Evolutionary conservation across 1,284 basidiomycete genomes (phyloP).

Genomic region (Rhodotorula sp.): DNA sequence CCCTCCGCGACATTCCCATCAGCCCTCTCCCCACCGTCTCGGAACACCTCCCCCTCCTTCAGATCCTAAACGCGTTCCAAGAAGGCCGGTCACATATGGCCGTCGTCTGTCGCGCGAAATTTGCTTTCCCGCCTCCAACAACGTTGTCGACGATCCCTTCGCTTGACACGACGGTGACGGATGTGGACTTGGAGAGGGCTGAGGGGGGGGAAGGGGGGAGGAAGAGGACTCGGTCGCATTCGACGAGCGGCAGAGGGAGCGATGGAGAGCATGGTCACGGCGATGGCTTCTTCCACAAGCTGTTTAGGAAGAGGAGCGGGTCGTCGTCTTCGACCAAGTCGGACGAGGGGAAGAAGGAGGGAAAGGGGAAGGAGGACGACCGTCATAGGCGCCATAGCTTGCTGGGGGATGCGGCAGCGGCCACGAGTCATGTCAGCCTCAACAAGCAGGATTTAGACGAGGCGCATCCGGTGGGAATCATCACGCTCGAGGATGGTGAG

Average conservation of each 20-base stretch:
- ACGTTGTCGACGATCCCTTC: constrained; percentile 47
- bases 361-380: constrained; percentile 42
- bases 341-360: constrained; percentile 37
- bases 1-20: constrained; percentile 58
- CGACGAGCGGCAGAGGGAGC: background rate
- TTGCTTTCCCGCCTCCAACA: constrained; percentile 22
- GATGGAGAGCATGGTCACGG: background rate
- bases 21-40: constrained; percentile 84
- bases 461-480: constrained; percentile 71
- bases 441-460: constrained; percentile 46
- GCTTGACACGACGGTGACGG: constrained; percentile 48
- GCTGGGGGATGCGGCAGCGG: background rate
- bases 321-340: constrained; percentile 47
- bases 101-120: constrained; percentile 57
- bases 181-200: constrained; percentile 51
- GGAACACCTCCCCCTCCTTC: constrained; percentile 77
- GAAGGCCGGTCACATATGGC: constrained; percentile 90
- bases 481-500: constrained; percentile 73
- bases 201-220: background rate
- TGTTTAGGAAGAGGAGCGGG: constrained; percentile 53
- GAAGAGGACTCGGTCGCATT: background rate
- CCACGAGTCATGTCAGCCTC: constrained; percentile 35
- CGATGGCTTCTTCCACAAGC: constrained; percentile 59
- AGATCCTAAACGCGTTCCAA: constrained; percentile 85
- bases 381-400: constrained; percentile 42